Evolutionary conservation across 2,329 filamentous ascomycete species (phyloP).

Genomic region (Rhynchosporium agropyri): DNA sequence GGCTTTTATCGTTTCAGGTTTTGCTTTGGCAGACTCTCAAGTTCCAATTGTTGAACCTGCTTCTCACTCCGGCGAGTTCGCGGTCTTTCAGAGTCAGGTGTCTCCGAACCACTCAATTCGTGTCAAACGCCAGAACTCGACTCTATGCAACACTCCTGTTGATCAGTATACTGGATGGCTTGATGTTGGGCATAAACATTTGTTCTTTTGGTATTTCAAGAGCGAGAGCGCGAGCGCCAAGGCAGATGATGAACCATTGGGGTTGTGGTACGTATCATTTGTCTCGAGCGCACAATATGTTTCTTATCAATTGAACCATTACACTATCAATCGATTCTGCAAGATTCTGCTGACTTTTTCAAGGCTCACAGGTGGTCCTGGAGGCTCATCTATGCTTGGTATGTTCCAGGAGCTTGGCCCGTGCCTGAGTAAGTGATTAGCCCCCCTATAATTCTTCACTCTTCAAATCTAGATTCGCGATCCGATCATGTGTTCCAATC

Average conservation of each 20-base stretch:
- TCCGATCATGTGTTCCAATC: too few relatives aligned
- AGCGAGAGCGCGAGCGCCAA: constrained; percentile 43
- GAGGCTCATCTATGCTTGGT: constrained; percentile 62
- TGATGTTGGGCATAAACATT: constrained; percentile 43
- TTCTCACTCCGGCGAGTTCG: constrained; percentile 19
- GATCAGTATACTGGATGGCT: constrained; percentile 38
- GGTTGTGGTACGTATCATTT: constrained; percentile 50
- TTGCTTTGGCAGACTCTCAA: constrained; percentile 19
- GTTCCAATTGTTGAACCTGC: constrained; percentile 16
- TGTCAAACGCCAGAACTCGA: constrained; percentile 35
- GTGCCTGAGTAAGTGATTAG: constrained; percentile 37
- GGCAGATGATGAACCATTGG: constrained; percentile 49
- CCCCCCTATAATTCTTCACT: too few relatives aligned
- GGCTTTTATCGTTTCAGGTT: background rate
- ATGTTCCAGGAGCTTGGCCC: constrained; percentile 62
- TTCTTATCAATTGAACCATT: background rate
- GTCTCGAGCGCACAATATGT: background rate
- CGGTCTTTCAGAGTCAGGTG: constrained; percentile 27
- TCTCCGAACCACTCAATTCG: constrained; percentile 33
- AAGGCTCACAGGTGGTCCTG: constrained; percentile 64
- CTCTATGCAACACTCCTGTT: constrained; percentile 33
- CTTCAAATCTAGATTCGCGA: too few relatives aligned
- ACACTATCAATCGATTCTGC: background rate
- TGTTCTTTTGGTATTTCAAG: constrained; percentile 51
- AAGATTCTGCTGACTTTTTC: background rate